These are phyloP conservation scores for Solanum tacnaense DNA, from an alignment of 257 asterid species.

Conservation along the genomic window DNA sequence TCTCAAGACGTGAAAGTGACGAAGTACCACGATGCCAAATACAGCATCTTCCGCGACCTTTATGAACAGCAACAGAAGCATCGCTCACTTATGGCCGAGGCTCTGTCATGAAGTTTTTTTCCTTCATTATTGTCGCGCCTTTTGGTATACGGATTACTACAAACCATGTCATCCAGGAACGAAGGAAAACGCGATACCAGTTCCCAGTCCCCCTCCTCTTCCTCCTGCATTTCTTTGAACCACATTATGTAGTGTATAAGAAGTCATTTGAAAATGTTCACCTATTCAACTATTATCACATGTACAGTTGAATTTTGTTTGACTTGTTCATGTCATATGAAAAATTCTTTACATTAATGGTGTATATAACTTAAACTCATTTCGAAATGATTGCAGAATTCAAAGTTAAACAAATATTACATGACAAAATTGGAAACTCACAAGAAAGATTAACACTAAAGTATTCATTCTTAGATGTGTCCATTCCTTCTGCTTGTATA, in stretches of 20 bases:
- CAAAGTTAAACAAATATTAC: background rate
- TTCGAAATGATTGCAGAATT: background rate
- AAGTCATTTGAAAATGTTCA: background rate
- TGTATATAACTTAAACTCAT: background rate
- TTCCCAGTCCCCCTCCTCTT: background rate
- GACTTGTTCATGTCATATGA: background rate
- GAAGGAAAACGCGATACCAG: background rate
- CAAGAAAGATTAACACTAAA: background rate
- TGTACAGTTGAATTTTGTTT: background rate
- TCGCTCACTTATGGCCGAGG: constrained; percentile 66
- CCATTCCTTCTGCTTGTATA: background rate
- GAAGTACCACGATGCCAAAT: constrained; percentile 85
- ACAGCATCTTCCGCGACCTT: constrained; percentile 63
- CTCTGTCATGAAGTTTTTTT: constrained; percentile 24
- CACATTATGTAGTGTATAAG: background rate
- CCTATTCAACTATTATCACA: background rate
- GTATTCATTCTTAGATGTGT: background rate
- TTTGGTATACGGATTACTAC: background rate
- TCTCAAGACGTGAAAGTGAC: constrained; percentile 57
- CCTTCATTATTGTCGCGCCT: background rate
- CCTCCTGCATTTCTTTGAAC: background rate
- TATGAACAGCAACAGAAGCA: constrained; percentile 72
- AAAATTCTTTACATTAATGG: background rate
- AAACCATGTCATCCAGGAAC: background rate
- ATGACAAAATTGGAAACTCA: background rate